Conservation (phyloP, 805 yeast genomes). For the Wickerhamomyces rabaulensis region DNA sequence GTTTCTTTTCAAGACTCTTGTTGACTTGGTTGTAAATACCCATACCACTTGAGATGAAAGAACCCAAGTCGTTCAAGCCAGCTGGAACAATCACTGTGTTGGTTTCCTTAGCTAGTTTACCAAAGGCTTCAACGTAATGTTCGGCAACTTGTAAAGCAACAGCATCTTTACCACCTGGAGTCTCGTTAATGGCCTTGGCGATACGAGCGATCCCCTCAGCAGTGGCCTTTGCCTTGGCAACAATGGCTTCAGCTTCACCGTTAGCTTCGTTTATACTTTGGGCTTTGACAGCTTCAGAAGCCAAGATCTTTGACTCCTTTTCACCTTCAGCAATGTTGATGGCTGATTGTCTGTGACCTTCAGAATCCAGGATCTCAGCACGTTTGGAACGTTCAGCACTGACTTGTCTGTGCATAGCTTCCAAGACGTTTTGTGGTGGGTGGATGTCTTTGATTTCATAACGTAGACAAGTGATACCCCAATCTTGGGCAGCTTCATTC, state of each 20-base stretch:
- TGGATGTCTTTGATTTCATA: slow-evolving; percentile 86
- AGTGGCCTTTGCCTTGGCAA: slow-evolving; percentile 63
- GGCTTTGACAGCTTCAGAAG: slow-evolving; percentile 66
- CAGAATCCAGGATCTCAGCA: slow-evolving; percentile 83
- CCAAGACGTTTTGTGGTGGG: slow-evolving; percentile 80
- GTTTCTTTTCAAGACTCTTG: slow-evolving; percentile 9
- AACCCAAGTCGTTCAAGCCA: slow-evolving; percentile 67
- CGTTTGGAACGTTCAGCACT: slow-evolving; percentile 82
- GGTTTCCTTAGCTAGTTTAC: slow-evolving; percentile 75
- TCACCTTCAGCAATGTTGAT: slow-evolving; percentile 85
- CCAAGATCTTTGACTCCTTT: slow-evolving; percentile 61
- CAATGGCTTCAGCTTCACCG: slow-evolving; percentile 70
- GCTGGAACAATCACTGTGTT: slow-evolving; percentile 77
- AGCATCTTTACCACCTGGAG: slow-evolving; percentile 72
- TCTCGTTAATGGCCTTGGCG: slow-evolving; percentile 60
- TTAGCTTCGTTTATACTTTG: slow-evolving; percentile 62
- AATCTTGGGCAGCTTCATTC: slow-evolving; percentile 77
- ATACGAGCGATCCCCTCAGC: slow-evolving; percentile 63
- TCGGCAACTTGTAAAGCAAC: slow-evolving; percentile 78
- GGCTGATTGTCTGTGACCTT: slow-evolving; percentile 73
- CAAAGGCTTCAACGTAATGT: slow-evolving; percentile 76
- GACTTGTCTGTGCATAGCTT: slow-evolving; percentile 90
- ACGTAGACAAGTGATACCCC: slow-evolving; percentile 83
- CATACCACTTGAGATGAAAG: slow-evolving; percentile 72
- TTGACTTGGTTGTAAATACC: slow-evolving; percentile 58